Percentiles rank a stretch among this genome's conserved stretches.
Conservation (phyloP, 306 rosid genomes). For the Fragaria vesca region DNA sequence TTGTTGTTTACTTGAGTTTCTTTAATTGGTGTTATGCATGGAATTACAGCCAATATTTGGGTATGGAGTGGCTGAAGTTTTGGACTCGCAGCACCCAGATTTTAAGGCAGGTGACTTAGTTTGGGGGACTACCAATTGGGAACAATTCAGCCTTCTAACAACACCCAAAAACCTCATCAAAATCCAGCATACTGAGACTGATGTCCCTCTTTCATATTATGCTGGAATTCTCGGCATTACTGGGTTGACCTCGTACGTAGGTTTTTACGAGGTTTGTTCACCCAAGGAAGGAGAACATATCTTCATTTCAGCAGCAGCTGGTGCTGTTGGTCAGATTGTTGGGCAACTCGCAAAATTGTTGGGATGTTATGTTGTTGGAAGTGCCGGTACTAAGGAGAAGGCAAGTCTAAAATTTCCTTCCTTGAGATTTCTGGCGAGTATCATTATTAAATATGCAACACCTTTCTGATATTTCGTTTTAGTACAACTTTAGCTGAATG, state of each 20-base stretch:
- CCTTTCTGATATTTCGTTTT: too few relatives aligned
- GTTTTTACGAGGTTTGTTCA: neutral
- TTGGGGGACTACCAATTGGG: slow-evolving; percentile 18
- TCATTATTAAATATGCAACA: neutral
- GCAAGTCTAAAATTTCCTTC: neutral
- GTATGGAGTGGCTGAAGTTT: slow-evolving; percentile 15
- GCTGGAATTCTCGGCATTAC: slow-evolving; percentile 1
- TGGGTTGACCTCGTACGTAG: neutral
- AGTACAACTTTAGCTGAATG: too few relatives aligned
- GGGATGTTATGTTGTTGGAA: slow-evolving; percentile 20
- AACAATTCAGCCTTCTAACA: slow-evolving; percentile 12
- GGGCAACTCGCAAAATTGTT: slow-evolving; percentile 13
- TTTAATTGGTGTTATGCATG: too few relatives aligned
- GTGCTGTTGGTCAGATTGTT: slow-evolving; percentile 19
- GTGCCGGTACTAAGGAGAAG: slow-evolving; percentile 18
- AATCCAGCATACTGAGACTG: slow-evolving; percentile 4
- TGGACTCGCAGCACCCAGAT: neutral
- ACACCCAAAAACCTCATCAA: neutral
- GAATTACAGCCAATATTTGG: neutral
- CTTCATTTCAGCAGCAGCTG: slow-evolving; percentile 12
- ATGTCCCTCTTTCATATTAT: neutral
- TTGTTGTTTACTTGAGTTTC: neutral
- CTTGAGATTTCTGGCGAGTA: too few relatives aligned
- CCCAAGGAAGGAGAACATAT: slow-evolving; percentile 5
- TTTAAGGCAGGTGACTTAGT: slow-evolving; percentile 14